These are phyloP conservation scores for Lipomyces chichibuensis DNA, from an alignment of 805 yeast species.

Conservation along the genomic window DNA sequence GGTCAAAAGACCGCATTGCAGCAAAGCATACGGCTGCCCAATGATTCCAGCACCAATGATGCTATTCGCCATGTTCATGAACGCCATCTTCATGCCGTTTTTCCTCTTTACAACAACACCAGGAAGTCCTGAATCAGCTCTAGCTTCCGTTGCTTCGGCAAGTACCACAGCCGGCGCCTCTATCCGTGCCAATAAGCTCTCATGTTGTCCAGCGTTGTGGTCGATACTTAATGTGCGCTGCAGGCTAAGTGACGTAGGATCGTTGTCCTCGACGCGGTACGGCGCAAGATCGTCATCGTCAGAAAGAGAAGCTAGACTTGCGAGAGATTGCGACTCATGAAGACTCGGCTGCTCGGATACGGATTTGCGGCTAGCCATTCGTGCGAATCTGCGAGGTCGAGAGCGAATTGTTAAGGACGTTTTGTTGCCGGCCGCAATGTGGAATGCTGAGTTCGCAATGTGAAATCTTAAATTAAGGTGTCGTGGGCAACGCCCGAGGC, in stretches of 20 bases:
- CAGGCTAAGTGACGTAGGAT: constrained; percentile 5
- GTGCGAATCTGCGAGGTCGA: neutral
- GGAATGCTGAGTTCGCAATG: too few relatives aligned
- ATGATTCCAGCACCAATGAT: constrained; percentile 95
- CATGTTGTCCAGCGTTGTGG: constrained; percentile 15
- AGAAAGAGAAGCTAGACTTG: neutral
- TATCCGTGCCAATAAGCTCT: constrained; percentile 26
- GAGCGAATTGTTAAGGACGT: neutral
- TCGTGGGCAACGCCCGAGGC: too few relatives aligned
- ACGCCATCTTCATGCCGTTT: constrained; percentile 78
- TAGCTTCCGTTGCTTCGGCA: constrained; percentile 16
- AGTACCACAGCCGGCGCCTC: constrained; percentile 31
- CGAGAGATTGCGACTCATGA: neutral
- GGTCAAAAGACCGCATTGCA: constrained; percentile 76
- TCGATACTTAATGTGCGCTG: neutral
- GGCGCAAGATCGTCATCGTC: constrained; percentile 6
- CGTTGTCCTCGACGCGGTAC: constrained; percentile 20
- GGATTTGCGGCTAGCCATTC: constrained; percentile 1
- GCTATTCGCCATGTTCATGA: constrained; percentile 96
- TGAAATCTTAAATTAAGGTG: too few relatives aligned
- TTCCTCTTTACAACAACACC: constrained; percentile 44
- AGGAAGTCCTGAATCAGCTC: constrained; percentile 6
- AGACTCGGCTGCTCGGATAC: constrained; percentile 9
- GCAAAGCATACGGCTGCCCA: constrained; percentile 88
- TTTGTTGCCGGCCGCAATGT: too few relatives aligned